Conservation (phyloP, 139 green algal genomes). For the Coccomyxa sp. region DNA sequence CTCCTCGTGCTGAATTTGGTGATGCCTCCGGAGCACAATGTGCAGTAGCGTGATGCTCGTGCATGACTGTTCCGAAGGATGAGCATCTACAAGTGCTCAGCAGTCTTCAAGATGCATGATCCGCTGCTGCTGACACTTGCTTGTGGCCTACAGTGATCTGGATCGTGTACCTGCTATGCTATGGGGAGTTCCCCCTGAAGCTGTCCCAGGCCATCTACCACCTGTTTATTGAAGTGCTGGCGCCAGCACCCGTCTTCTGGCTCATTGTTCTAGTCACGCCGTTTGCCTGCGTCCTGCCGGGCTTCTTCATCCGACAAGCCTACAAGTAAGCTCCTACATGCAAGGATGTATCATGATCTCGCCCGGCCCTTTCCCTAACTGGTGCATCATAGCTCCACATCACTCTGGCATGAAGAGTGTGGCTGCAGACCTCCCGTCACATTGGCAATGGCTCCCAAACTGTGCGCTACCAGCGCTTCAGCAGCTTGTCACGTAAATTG, state of each 20-base stretch:
- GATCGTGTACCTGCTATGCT: slow-evolving; percentile 68
- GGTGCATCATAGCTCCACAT: not conserved
- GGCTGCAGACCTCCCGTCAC: no score
- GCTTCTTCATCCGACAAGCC: slow-evolving; percentile 41
- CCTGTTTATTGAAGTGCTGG: slow-evolving; percentile 47
- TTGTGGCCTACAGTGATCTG: slow-evolving; percentile 44
- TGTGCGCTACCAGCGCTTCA: not conserved
- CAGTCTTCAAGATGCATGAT: not conserved
- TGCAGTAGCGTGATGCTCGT: no score
- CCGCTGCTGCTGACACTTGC: not conserved
- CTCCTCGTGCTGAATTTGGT: no score
- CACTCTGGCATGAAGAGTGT: not conserved
- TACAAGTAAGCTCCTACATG: not conserved
- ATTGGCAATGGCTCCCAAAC: not conserved
- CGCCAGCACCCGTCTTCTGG: slow-evolving; percentile 47
- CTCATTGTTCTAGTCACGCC: slow-evolving; percentile 49
- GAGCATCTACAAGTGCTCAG: not conserved
- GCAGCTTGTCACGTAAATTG: not conserved
- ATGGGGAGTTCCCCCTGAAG: slow-evolving; percentile 46
- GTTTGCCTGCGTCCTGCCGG: slow-evolving; percentile 45
- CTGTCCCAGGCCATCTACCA: slow-evolving; percentile 47
- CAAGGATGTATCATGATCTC: not conserved
- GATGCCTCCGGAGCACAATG: no score
- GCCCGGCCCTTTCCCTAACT: no score
- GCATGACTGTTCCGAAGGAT: not conserved